Percentiles rank a stretch among this genome's conserved stretches.
These are phyloP conservation scores for Magnusiomyces fungicola DNA, from an alignment of 1,139 yeast genomes.

Conservation along the genomic window DNA sequence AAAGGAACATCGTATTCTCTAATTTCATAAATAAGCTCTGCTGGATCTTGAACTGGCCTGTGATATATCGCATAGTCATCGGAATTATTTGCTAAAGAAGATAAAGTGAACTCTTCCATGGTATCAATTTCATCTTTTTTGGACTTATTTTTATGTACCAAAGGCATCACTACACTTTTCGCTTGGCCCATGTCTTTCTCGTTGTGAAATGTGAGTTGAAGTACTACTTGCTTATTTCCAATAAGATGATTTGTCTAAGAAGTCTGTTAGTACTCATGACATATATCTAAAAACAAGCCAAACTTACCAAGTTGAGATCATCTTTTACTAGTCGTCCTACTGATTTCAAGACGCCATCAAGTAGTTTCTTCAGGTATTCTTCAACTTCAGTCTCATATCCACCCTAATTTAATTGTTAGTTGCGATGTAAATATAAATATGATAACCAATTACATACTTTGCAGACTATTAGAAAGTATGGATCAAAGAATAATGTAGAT, in stretches of 20 bases:
- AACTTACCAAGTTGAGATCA: constrained; percentile 48
- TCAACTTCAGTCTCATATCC: constrained; percentile 78
- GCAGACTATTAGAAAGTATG: constrained; percentile 76
- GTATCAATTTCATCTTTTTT: constrained; percentile 63
- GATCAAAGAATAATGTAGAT: constrained; percentile 74
- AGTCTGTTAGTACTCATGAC: too few relatives aligned
- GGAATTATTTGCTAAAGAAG: constrained; percentile 20
- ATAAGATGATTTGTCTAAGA: constrained; percentile 67
- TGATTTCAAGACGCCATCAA: constrained; percentile 57
- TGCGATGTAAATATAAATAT: not conserved
- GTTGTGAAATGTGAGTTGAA: constrained; percentile 70
- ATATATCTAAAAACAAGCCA: too few relatives aligned
- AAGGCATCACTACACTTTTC: constrained; percentile 59
- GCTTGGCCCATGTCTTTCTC: constrained; percentile 68
- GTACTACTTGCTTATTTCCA: constrained; percentile 59
- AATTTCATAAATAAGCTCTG: constrained; percentile 65
- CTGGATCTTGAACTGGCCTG: constrained; percentile 40
- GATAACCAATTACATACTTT: constrained; percentile 32
- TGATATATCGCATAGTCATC: constrained; percentile 19
- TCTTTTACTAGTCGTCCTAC: constrained; percentile 57
- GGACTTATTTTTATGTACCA: constrained; percentile 59
- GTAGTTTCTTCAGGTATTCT: constrained; percentile 62
- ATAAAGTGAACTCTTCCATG: constrained; percentile 48
- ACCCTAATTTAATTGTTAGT: constrained; percentile 12
- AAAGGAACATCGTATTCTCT: constrained; percentile 96